Base-by-base conservation (phyloP, 208 protist genomes). In the Tritrichomonas foetus region DNA sequence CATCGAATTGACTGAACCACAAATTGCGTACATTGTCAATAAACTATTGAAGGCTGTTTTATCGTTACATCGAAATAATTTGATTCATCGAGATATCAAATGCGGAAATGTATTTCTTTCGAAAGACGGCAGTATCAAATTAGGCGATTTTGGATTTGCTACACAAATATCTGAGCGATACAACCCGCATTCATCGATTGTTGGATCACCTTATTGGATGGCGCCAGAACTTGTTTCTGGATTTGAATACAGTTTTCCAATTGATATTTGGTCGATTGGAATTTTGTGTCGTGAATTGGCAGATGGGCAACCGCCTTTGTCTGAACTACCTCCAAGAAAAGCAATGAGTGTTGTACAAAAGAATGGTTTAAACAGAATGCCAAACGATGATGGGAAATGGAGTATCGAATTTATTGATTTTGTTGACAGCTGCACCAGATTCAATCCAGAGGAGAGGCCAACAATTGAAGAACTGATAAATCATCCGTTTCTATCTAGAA, bases 81-180 rank as follows among this genome's bases (percentile, higher is more conserved):
- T 97, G 93, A 97, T 98, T 50, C 98, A 98, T 93, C 94, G 98
- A 55, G 98, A 98, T 94, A 97, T 98, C 66, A 98, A 98, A 94
- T 95, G 93, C 47, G 92, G 78, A n/a, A 94, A 94, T 84, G 44
- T 55, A 14, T 93, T 93, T 50, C 66, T 95, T 20, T 93, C 49
- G 0, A 44, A 92, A 30, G 1, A 93, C 0, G 95, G 95, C 27
- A 11, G 0, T 57, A 57, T 80, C 47, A 95, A 95, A 82, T 72
- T 95, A 8, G 95, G 94, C 25, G 95, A 95, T 93, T 95, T 95
- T 80, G 95, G 95, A 39, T 93, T 95, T 30, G 9, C 44, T 5
- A 72, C 50, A 92, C 61, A 92, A 33, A 14, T 75, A 9, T 20
- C 5, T 44, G 22, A 16, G 8, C 8, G 8, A n/a, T 8, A 69